Percentiles rank a stretch among this genome's conserved stretches.
phyloP scores from a whole-genome alignment of 2,329 filamentous ascomycete genomes.

The Iodosphaeria phyllophila region DNA sequence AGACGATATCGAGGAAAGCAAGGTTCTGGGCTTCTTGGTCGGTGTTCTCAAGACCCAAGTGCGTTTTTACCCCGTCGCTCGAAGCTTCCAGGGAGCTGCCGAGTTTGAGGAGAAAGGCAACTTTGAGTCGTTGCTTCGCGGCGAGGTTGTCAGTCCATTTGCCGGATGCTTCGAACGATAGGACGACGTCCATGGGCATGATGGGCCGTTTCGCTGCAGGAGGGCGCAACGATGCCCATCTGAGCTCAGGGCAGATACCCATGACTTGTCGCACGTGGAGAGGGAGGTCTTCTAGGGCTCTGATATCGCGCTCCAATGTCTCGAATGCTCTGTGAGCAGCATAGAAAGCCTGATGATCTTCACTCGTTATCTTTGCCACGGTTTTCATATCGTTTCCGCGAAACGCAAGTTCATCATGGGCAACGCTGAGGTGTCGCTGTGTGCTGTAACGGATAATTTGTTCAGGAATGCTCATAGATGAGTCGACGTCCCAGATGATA shows the following conservation, averaged over 20 bases:
- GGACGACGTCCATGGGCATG: constrained; percentile 53
- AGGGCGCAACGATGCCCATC: constrained; percentile 47
- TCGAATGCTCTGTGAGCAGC: constrained; percentile 51
- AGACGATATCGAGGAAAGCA: constrained; percentile 66
- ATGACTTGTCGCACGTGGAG: constrained; percentile 70
- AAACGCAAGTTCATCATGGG: constrained; percentile 31
- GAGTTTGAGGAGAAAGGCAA: constrained; percentile 70
- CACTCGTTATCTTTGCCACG: constrained; percentile 24
- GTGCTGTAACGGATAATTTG: constrained; percentile 65
- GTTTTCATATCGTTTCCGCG: constrained; percentile 24
- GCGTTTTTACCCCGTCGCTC: constrained; percentile 41
- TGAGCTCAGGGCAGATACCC: constrained; percentile 51
- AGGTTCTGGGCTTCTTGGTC: constrained; percentile 52
- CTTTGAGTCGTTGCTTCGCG: constrained; percentile 84
- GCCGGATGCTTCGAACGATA: constrained; percentile 85
- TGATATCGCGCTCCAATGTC: constrained; percentile 57
- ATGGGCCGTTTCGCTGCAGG: constrained; percentile 26
- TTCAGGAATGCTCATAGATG: constrained; percentile 30
- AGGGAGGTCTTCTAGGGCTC: constrained; percentile 64
- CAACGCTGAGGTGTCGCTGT: constrained; percentile 45
- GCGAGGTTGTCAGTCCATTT: constrained; percentile 86
- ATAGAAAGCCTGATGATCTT: constrained; percentile 43
- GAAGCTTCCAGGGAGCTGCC: constrained; percentile 47
- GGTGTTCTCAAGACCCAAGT: constrained; percentile 66
- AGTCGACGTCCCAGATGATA: constrained; percentile 59